Evolutionary conservation across 2,329 filamentous ascomycete genomes (phyloP).

Genomic region (Arthrobotrys sphaeroides): DNA sequence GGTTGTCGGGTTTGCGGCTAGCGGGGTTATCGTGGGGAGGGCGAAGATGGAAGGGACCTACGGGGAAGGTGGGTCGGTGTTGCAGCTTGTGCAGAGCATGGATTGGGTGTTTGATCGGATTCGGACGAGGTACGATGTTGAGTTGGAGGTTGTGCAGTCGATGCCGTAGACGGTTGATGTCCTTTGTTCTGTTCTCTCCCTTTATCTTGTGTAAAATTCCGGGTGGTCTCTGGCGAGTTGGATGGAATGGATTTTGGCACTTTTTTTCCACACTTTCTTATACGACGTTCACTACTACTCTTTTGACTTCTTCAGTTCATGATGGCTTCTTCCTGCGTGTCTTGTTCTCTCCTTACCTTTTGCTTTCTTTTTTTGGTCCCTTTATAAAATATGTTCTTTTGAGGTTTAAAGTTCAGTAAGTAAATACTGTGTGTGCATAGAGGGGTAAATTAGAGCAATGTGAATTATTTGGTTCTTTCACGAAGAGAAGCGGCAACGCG

Average conservation of each 20-base stretch:
- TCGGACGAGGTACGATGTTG: constrained; percentile 22
- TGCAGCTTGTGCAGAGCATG: constrained; percentile 44
- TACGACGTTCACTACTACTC: no score
- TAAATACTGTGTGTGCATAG: constrained; percentile 10
- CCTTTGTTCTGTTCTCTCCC: no score
- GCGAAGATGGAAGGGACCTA: constrained; percentile 22
- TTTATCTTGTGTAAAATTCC: no score
- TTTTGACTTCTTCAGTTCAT: neutral
- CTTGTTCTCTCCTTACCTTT: neutral
- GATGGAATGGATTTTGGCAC: no score
- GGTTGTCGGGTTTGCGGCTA: constrained; percentile 2
- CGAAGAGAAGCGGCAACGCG: constrained; percentile 11
- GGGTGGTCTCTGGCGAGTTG: no score
- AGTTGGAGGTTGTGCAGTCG: constrained; percentile 31
- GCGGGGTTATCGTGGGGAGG: constrained; percentile 26
- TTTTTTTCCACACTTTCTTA: no score
- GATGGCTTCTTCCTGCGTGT: neutral
- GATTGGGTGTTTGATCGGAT: constrained; percentile 40
- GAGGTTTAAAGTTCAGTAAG: neutral
- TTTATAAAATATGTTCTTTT: constrained; percentile 16
- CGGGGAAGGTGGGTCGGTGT: constrained; percentile 17
- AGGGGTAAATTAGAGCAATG: constrained; percentile 2
- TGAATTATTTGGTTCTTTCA: neutral
- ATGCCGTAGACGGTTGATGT: no score
- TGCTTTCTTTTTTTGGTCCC: neutral